These are phyloP conservation scores for Daucus carota DNA, from an alignment of 129 eudicot species.

Conservation along the genomic window DNA sequence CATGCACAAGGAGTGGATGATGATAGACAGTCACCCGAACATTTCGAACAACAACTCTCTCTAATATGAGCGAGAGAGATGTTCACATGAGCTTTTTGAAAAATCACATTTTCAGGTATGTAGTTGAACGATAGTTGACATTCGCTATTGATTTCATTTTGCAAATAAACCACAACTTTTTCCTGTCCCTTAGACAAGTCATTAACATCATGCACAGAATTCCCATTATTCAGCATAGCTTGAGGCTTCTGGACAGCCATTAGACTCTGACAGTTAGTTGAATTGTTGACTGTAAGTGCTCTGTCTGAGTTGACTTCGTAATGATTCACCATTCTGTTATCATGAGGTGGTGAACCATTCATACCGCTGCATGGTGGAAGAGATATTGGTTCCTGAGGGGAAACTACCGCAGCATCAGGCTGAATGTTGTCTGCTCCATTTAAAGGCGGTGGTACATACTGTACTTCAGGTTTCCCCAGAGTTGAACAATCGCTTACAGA, in stretches of 20 bases:
- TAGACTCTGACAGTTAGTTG: slow-evolving; percentile 21
- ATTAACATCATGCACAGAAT: slow-evolving; percentile 22
- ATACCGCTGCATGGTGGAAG: slow-evolving; percentile 25
- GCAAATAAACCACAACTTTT: slow-evolving; percentile 41
- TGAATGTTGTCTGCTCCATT: neutral
- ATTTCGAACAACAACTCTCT: slow-evolving; percentile 59
- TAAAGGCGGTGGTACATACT: neutral
- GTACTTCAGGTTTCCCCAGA: slow-evolving; percentile 20
- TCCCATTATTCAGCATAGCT: slow-evolving; percentile 20
- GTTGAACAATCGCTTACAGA: slow-evolving; percentile 35
- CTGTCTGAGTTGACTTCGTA: slow-evolving; percentile 15
- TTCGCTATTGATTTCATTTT: slow-evolving; percentile 55
- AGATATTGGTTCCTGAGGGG: neutral
- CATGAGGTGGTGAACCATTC: neutral
- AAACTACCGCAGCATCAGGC: slow-evolving; percentile 17
- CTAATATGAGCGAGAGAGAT: slow-evolving; percentile 74
- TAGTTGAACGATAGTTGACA: slow-evolving; percentile 59
- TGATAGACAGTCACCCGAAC: slow-evolving; percentile 62
- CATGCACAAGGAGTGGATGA: slow-evolving; percentile 59
- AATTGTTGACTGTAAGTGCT: slow-evolving; percentile 22
- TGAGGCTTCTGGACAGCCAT: slow-evolving; percentile 21
- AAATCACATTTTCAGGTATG: slow-evolving; percentile 66
- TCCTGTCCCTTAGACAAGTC: slow-evolving; percentile 88
- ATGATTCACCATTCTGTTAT: neutral
- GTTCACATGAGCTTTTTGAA: slow-evolving; percentile 54